Conservation (phyloP, 2,329 filamentous ascomycete species). For the Aureobasidium sp. region DNA sequence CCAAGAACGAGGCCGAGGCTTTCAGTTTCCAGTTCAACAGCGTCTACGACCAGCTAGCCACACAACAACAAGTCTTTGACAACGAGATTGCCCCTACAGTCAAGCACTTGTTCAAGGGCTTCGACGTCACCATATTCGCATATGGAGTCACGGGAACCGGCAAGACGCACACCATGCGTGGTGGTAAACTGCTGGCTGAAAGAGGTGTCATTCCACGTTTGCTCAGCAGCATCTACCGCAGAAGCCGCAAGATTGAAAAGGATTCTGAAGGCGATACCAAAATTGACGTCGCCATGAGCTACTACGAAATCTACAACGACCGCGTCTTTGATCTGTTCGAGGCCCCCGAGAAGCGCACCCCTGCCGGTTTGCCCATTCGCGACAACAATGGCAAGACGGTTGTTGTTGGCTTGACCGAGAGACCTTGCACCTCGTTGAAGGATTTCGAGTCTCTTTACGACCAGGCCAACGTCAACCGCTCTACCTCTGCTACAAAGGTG, state of each 20-base stretch:
- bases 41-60: conserved; percentile 72
- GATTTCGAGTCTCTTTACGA: conserved; percentile 88
- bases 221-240: conserved; percentile 75
- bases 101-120: conserved; percentile 83
- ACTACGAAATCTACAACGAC: conserved; percentile 97
- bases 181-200: conserved; percentile 75
- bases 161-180: conserved; percentile 94
- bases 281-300: conserved; percentile 70
- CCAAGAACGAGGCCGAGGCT: conserved; percentile 82
- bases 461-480: conserved; percentile 81
- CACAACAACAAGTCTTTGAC: conserved; percentile 82
- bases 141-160: conserved; percentile 91
- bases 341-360: conserved; percentile 73
- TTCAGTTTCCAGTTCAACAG: conserved; percentile 93
- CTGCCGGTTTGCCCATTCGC: conserved; percentile 69
- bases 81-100: conserved; percentile 83
- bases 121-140: conserved; percentile 82
- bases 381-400: conserved; percentile 82
- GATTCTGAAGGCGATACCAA: conserved; percentile 61
- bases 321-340: conserved; percentile 89
- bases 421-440: conserved; percentile 71
- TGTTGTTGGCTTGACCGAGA: conserved; percentile 77
- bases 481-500: conserved; percentile 78
- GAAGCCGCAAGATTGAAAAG: conserved; percentile 76
- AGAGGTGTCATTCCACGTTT: conserved; percentile 80